Evolutionary conservation across 1,139 yeast genomes (phyloP), one percentile per base, ranked within the genome.

Genomic region (Hyphopichia burtonii): DNA sequence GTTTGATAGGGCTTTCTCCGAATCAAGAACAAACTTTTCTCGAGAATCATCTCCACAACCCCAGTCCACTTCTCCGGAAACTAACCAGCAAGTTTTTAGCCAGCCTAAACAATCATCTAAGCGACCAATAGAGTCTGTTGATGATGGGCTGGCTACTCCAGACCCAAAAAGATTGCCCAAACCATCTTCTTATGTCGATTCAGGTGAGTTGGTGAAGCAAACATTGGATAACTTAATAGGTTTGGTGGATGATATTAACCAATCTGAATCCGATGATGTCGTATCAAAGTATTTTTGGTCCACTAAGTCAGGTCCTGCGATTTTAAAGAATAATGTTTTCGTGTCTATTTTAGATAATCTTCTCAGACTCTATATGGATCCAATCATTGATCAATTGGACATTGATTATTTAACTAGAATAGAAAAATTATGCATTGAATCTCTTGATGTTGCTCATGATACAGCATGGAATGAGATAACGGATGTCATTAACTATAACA

Each of bases 381-480:
- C 48, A 8, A 39, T 40, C 5, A 40, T 53, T 3, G 42, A 51
- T 1, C 38, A 44, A 2, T 30, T 66, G 0, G 51, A 54, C 1
- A 37, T 52, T 3, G 52, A 52, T 1, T 43, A 53, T n/a, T 44
- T 62, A 17, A 45, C 53, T 2, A 48, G 61, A 33, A 46, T 66
- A 1, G 60, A 61, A 39, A 47, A 43, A 2, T 38, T 65, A 10
- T 48, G 62, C 32, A 35, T 52, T 28, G 47, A 43, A 20, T 49
- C 61, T 1, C 39, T 68, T 9, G 49, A 46, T 5, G 41, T 51
- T 17, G 55, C 56, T 3, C 36, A 47, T 5, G 55, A 55, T 4
- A 20, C 31, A 5, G 10, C 31, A 19, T 47, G 48, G 46, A 37
- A 32, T 36, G 44, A 42, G 28, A 16, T 16, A 27, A 38, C 39